Evolutionary conservation across 495 filamentous ascomycete genomes (phyloP).

Genomic region (Wilcoxina mikolae): DNA sequence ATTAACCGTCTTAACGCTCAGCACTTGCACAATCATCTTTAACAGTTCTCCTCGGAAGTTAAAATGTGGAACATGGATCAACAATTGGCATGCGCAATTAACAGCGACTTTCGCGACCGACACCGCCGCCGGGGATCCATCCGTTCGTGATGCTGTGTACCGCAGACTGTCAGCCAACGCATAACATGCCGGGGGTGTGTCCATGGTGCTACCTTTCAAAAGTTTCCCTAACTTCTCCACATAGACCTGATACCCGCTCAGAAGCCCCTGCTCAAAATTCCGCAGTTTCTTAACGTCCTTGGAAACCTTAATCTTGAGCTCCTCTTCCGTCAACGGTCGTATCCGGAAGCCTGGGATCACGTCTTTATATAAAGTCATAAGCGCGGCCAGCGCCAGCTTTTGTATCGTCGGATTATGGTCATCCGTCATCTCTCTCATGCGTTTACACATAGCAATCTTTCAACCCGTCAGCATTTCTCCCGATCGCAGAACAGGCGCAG

Average conservation of each 20-base stretch:
- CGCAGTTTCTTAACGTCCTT: conserved; percentile 77
- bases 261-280: conserved; percentile 66
- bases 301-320: conserved; percentile 60
- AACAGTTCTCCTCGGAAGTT: conserved; percentile 82
- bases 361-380: conserved; percentile 86
- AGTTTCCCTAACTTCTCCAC: conserved; percentile 45
- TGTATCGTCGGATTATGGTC: conserved; percentile 56
- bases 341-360: conserved; percentile 93
- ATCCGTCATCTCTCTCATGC: conserved; percentile 57
- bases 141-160: conserved; percentile 2
- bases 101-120: conserved; percentile 56
- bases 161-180: background rate
- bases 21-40: conserved; percentile 68
- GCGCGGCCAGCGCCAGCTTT: conserved; percentile 69
- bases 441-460: conserved; percentile 44
- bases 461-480: background rate
- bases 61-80: conserved; percentile 79
- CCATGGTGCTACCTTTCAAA: background rate
- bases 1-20: conserved; percentile 37
- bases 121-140: background rate
- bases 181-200: background rate
- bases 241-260: conserved; percentile 69
- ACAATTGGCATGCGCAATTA: conserved; percentile 63
- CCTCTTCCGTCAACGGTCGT: conserved; percentile 59
- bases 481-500: background rate